Evolutionary conservation across 2,329 filamentous ascomycete species (phyloP).

Genomic region (Clarireedia sp.): DNA sequence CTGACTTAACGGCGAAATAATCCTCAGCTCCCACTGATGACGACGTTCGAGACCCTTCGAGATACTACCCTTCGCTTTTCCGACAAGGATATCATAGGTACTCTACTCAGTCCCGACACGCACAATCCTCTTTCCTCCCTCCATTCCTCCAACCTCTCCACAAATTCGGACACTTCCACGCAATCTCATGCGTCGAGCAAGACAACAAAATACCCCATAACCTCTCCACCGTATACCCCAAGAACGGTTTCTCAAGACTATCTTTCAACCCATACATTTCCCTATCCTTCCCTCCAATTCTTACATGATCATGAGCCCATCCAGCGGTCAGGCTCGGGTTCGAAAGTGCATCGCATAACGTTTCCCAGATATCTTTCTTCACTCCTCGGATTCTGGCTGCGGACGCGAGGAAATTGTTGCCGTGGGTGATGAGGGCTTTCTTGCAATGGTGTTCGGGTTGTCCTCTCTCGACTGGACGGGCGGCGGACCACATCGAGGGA

Average conservation of each 20-base stretch:
- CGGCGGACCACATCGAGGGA: slow-evolving; percentile 29
- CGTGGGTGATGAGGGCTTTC: slow-evolving; percentile 35
- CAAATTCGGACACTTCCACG: slow-evolving; percentile 25
- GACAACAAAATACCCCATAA: slow-evolving; percentile 32
- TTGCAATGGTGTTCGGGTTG: slow-evolving; percentile 20
- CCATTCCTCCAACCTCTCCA: slow-evolving; percentile 18
- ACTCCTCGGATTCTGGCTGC: slow-evolving; percentile 34
- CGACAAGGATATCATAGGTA: too few relatives aligned
- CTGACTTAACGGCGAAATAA: too few relatives aligned
- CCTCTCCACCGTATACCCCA: slow-evolving; percentile 32
- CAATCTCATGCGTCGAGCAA: slow-evolving; percentile 24
- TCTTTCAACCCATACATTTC: slow-evolving; percentile 20
- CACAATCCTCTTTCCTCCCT: slow-evolving; percentile 21
- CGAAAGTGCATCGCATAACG: slow-evolving; percentile 22
- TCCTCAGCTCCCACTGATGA: too few relatives aligned
- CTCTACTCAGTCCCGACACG: background rate
- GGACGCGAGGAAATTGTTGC: slow-evolving; percentile 40
- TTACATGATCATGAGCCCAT: slow-evolving; percentile 25
- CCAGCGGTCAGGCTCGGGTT: slow-evolving; percentile 18
- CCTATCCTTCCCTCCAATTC: slow-evolving; percentile 13
- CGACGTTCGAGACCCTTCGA: too few relatives aligned
- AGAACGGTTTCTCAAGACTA: slow-evolving; percentile 26
- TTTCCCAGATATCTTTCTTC: slow-evolving; percentile 21
- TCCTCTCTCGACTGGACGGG: slow-evolving; percentile 21
- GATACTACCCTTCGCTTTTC: too few relatives aligned